A percentile compares a stretch with the other conserved stretches of the same genome.
These are phyloP conservation scores for Rhizopus microsporus DNA, from an alignment of 371 early-diverging fungal species.

Conservation along the genomic window DNA sequence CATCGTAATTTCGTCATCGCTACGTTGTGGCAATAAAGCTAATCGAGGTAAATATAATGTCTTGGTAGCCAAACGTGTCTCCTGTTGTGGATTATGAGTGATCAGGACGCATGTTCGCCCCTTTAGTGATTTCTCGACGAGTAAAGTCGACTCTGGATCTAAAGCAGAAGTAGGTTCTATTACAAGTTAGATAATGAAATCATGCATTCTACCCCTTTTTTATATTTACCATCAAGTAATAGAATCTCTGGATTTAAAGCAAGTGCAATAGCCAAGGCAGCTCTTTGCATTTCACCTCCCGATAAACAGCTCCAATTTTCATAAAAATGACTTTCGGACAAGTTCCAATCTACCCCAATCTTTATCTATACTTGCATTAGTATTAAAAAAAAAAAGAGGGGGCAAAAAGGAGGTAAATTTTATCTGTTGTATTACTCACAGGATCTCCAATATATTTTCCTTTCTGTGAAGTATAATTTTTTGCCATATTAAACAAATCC, in stretches of 20 bases:
- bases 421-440: slow-evolving; percentile 31
- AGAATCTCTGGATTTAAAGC: slow-evolving; percentile 77
- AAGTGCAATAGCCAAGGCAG: slow-evolving; percentile 78
- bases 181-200: neutral
- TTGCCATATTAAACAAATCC: slow-evolving; percentile 66
- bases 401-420: slow-evolving; percentile 2
- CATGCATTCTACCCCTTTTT: neutral
- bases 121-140: slow-evolving; percentile 75
- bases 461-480: slow-evolving; percentile 59
- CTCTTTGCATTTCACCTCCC: slow-evolving; percentile 88
- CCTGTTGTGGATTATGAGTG: slow-evolving; percentile 81
- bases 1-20: slow-evolving; percentile 12
- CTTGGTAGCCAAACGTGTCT: slow-evolving; percentile 63
- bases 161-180: slow-evolving; percentile 86
- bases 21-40: slow-evolving; percentile 1
- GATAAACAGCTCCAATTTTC: slow-evolving; percentile 77
- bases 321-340: slow-evolving; percentile 69
- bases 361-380: slow-evolving; percentile 32
- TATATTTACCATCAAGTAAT: slow-evolving; percentile 73
- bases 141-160: slow-evolving; percentile 70
- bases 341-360: slow-evolving; percentile 67
- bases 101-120: slow-evolving; percentile 74
- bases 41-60: slow-evolving; percentile 19
- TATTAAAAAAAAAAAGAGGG: no score
- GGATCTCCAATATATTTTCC: slow-evolving; percentile 59